Evolutionary conservation across 2,329 filamentous ascomycete species (phyloP).

Genomic region (Aspergillus sp.): DNA sequence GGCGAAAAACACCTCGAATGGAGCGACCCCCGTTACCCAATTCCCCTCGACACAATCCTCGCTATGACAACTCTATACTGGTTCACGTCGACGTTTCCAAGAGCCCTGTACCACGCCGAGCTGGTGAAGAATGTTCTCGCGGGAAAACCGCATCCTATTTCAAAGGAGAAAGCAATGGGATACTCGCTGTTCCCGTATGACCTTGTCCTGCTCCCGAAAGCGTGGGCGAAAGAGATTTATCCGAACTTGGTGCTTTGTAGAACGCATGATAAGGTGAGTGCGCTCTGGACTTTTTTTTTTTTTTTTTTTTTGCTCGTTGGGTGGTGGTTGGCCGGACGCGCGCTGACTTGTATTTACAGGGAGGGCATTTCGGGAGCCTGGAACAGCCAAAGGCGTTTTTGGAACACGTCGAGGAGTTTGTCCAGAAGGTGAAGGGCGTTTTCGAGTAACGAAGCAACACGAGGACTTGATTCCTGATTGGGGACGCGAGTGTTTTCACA

Average conservation of each 20-base stretch:
- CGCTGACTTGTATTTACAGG: constrained; percentile 30
- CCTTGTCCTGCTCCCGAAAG: constrained; percentile 44
- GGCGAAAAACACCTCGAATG: constrained; percentile 46
- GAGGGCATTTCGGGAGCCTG: constrained; percentile 59
- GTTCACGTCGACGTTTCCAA: constrained; percentile 44
- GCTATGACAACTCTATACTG: constrained; percentile 43
- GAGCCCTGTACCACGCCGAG: constrained; percentile 35
- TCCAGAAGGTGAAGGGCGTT: constrained; percentile 31
- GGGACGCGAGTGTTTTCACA: too few relatives aligned
- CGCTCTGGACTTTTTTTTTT: not conserved
- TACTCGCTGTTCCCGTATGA: constrained; percentile 54
- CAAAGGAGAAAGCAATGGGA: constrained; percentile 48
- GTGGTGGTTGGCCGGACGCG: too few relatives aligned
- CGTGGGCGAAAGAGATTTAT: constrained; percentile 36
- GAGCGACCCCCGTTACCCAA: constrained; percentile 34
- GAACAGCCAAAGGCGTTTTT: constrained; percentile 51
- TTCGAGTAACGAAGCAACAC: not conserved
- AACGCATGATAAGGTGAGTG: constrained; percentile 38
- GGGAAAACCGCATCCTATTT: not conserved
- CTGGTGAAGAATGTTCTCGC: constrained; percentile 31
- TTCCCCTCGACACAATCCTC: constrained; percentile 38
- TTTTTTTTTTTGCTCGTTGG: too few relatives aligned
- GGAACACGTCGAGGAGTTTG: constrained; percentile 46
- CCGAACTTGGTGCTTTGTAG: constrained; percentile 42
- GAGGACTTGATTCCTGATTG: too few relatives aligned